A percentile compares a stretch with the other conserved stretches of the same genome.
Conservation (phyloP, 306 rosid species). For the Citrullus mucosospermus region DNA sequence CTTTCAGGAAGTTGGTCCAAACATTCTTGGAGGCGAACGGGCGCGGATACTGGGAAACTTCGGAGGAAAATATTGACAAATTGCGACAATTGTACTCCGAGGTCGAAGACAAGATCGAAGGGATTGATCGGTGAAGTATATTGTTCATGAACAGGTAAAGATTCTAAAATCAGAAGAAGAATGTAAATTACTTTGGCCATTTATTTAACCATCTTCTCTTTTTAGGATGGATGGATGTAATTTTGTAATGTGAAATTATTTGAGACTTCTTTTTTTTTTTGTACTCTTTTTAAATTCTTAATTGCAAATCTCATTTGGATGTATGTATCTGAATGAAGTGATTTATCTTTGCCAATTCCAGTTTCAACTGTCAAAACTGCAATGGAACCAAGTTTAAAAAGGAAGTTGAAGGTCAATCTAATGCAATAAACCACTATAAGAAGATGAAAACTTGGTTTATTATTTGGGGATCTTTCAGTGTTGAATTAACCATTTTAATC, state of each 20-base stretch:
- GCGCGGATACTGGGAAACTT: slow-evolving; percentile 96
- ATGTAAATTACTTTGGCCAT: not conserved
- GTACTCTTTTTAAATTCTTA: not conserved
- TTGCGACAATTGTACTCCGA: slow-evolving; percentile 72
- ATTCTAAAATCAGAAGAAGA: not conserved
- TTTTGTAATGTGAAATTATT: slow-evolving; percentile 1
- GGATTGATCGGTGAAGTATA: slow-evolving; percentile 38
- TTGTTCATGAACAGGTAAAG: not conserved
- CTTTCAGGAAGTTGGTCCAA: slow-evolving; percentile 84
- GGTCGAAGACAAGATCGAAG: slow-evolving; percentile 98
- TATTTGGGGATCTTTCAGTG: no score
- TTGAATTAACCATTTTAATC: no score
- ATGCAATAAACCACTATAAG: no score
- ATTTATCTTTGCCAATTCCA: not conserved
- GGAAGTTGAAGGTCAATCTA: not conserved
- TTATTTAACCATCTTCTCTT: not conserved
- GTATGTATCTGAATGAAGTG: not conserved
- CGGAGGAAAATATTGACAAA: slow-evolving; percentile 66
- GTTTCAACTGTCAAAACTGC: not conserved
- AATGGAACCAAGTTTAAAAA: not conserved
- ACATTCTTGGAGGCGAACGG: slow-evolving; percentile 96
- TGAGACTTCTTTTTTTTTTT: not conserved
- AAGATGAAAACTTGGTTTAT: no score
- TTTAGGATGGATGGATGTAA: not conserved
- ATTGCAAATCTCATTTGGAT: not conserved